Base-by-base conservation (phyloP, 2,329 filamentous ascomycete genomes). In the Thermothelomyces thermophilus region DNA sequence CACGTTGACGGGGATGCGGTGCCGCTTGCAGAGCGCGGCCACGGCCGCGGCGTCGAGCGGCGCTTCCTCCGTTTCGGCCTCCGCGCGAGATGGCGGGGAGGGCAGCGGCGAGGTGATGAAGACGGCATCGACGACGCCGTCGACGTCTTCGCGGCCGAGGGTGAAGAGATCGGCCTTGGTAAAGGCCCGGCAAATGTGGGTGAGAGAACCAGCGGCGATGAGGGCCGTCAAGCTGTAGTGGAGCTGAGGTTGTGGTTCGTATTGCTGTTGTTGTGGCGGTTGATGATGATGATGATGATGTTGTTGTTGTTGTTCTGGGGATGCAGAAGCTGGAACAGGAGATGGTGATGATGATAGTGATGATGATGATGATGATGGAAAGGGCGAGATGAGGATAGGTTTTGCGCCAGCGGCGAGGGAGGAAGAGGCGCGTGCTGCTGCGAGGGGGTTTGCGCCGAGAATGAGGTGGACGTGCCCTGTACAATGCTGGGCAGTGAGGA, bases 1-100 rank as follows among this genome's bases (percentile, higher is more conserved):
- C 22, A 97, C 89, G 68, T 98, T 98, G 64, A 98, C 77, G 28
- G 91, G 91, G 59, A 98, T 93, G 39, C 93, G 82, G 54, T 90
- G 75, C 41, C 84, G 78, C 52, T 76, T 80, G 71, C 93, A 97
- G 3, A 90, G 73, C 5, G 71, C 2, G 3, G 35, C 9, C 19
- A 47, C 20, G 19, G 17, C 10, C 6, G 28, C 20, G 10, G 19
- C 9, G 26, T 30, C 11, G 19, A 8, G 31, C n/a, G 30, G 3
- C 11, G 9, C 20, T 14, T 16, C 20, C 22, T 14, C 20, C 10
- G 19, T 11, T 7, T 24, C 8, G 56, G 80, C 80, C 24, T 75
- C 68, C 50, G 74, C 82, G 37, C 22, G 7, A 5, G 36, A 9
- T 34, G 33, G 10, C 3, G 64, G n/a, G 44, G n/a, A 14, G 66